A percentile compares a stretch with the other conserved stretches of the same genome.
Evolutionary conservation across 345 rosid genomes (phyloP).

Genomic region (Arabis alpina): DNA sequence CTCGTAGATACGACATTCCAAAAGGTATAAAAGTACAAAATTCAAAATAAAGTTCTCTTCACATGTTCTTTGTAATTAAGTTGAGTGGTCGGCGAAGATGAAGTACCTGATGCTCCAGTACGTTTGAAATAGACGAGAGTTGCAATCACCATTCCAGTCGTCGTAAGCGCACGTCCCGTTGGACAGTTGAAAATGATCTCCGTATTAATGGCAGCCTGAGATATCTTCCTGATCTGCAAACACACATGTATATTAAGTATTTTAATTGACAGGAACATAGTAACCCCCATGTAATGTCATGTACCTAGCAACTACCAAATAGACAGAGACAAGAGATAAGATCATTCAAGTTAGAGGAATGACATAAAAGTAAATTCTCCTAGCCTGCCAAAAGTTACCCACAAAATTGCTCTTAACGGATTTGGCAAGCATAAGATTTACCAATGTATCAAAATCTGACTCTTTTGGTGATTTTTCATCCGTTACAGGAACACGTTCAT

Average conservation of each 20-base stretch:
- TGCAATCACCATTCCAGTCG: slow-evolving; percentile 99
- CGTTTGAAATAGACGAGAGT: slow-evolving; percentile 88
- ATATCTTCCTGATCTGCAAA: slow-evolving; percentile 84
- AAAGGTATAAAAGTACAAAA: too few relatives aligned
- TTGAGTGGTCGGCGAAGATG: slow-evolving; percentile 34
- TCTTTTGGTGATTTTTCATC: slow-evolving; percentile 98
- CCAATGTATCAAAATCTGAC: slow-evolving; percentile 84
- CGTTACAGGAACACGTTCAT: slow-evolving; percentile 94
- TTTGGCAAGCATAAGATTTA: slow-evolving; percentile 48
- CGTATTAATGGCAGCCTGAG: slow-evolving; percentile 67
- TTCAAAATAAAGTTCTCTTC: slow-evolving; percentile 29
- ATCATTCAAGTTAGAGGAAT: slow-evolving; percentile 18
- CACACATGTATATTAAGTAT: slow-evolving; percentile 2
- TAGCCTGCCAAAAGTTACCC: background rate
- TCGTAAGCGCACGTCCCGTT: slow-evolving; percentile 99
- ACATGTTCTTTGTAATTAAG: background rate
- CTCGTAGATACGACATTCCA: too few relatives aligned
- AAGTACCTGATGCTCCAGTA: slow-evolving; percentile 84
- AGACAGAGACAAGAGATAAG: slow-evolving; percentile 20
- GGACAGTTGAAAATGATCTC: slow-evolving; percentile 95
- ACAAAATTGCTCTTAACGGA: background rate
- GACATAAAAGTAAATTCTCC: slow-evolving; percentile 7
- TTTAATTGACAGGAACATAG: background rate
- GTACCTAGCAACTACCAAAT: slow-evolving; percentile 25
- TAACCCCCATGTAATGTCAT: background rate